These are phyloP conservation scores for Plasmodium relictum DNA, from an alignment of 169 alveolate genomes.

Conservation along the genomic window DNA sequence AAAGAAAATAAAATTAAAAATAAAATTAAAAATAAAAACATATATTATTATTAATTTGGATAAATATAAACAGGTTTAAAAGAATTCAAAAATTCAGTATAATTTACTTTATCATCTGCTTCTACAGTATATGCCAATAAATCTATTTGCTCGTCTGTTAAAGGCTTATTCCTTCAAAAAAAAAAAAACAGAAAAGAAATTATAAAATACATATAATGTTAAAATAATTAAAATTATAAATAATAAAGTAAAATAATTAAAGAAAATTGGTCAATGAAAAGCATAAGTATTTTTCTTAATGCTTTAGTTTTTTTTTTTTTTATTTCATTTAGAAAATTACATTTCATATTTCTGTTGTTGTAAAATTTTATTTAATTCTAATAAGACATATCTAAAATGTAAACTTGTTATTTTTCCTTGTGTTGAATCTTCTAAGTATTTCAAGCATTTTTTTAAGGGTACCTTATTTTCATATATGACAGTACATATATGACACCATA, in stretches of 20 bases:
- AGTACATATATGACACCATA: constrained; percentile 85
- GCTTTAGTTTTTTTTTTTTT: not conserved
- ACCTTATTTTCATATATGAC: constrained; percentile 78
- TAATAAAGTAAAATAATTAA: not conserved
- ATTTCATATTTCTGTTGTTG: constrained; percentile 25
- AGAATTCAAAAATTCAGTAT: constrained; percentile 80
- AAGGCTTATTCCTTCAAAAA: constrained; percentile 78
- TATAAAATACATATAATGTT: not conserved
- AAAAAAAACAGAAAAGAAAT: not conserved
- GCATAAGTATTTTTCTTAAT: not conserved
- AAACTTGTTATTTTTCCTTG: constrained; percentile 79
- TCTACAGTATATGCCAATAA: constrained; percentile 78
- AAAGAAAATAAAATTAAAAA: not conserved
- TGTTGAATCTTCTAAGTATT: constrained; percentile 79
- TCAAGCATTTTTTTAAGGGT: constrained; percentile 78
- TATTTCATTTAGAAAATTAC: not conserved
- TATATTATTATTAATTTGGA: not conserved
- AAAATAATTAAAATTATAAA: not conserved
- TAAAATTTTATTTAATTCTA: constrained; percentile 77
- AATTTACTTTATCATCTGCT: constrained; percentile 80
- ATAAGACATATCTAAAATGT: constrained; percentile 78
- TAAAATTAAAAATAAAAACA: not conserved
- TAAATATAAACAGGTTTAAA: constrained; percentile 78
- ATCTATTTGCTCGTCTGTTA: constrained; percentile 85
- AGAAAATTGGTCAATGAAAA: not conserved